Percentiles rank a stretch among this genome's conserved stretches.
Conservation (phyloP, 2,329 filamentous ascomycete genomes). For the Colletotrichum sublineola region DNA sequence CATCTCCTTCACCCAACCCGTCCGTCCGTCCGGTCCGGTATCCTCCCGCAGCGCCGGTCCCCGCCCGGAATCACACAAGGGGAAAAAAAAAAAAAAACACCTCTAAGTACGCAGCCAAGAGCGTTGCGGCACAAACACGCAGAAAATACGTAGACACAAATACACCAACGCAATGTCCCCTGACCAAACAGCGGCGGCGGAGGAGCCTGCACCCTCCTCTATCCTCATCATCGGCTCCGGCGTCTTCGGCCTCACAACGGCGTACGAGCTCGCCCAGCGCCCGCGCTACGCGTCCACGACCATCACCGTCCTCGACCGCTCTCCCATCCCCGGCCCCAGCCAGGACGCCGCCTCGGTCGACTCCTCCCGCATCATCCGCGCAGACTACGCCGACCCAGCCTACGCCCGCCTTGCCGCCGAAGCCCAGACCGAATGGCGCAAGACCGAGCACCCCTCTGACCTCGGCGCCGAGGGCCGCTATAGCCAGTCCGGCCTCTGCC, state of each 20-base stretch:
- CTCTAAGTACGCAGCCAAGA: not conserved
- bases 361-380: conserved; percentile 73
- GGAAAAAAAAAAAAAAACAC: not conserved
- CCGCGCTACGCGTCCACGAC: conserved; percentile 64
- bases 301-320: conserved; percentile 73
- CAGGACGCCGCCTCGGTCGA: conserved; percentile 73
- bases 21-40: not conserved
- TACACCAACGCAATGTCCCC: conserved; percentile 12
- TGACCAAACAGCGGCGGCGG: not conserved
- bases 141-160: not conserved
- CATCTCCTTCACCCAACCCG: not conserved
- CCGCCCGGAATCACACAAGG: conserved; percentile 4
- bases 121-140: not conserved
- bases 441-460: conserved; percentile 62
- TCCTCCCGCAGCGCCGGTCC: conserved; percentile 5
- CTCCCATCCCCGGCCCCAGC: conserved; percentile 61
- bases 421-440: conserved; percentile 79
- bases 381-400: conserved; percentile 84
- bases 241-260: conserved; percentile 72
- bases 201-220: conserved; percentile 54
- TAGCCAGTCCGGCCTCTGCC: conserved; percentile 75
- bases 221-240: conserved; percentile 79
- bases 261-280: conserved; percentile 77
- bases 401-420: conserved; percentile 81
- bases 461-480: conserved; percentile 77